These are phyloP conservation scores for Phoenix dactylifera DNA, from an alignment of 176 grass and related monocot species.

Conservation along the genomic window DNA sequence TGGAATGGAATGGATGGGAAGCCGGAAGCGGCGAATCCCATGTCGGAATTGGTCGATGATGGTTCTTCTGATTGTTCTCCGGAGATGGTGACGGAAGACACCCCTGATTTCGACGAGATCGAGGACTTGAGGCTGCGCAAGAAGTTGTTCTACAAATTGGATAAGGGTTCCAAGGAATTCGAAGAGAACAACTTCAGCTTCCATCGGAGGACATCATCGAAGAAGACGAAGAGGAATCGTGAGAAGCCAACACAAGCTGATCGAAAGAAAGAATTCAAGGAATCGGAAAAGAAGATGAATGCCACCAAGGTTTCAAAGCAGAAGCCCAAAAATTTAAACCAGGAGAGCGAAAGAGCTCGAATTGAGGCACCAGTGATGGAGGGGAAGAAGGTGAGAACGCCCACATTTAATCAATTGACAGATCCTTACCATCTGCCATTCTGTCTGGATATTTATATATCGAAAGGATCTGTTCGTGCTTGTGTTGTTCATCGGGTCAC, in stretches of 20 bases:
- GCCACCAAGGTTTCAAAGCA: slow-evolving; percentile 1
- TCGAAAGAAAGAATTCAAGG: slow-evolving; percentile 26
- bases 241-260: slow-evolving; percentile 4
- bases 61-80: slow-evolving; percentile 9
- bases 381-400: slow-evolving; percentile 34
- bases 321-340: slow-evolving; percentile 3
- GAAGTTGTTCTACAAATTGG: slow-evolving; percentile 57
- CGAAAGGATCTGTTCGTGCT: slow-evolving; percentile 67
- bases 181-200: slow-evolving; percentile 50
- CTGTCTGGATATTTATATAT: slow-evolving; percentile 62
- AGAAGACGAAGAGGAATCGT: slow-evolving; percentile 16
- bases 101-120: slow-evolving; percentile 37
- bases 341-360: background rate
- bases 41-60: background rate
- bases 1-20: too few relatives aligned
- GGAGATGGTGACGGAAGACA: background rate
- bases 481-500: slow-evolving; percentile 61
- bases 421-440: slow-evolving; percentile 69
- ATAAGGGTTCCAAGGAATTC: slow-evolving; percentile 50
- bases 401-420: slow-evolving; percentile 51
- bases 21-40: background rate
- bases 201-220: slow-evolving; percentile 12
- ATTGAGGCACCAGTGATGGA: slow-evolving; percentile 15
- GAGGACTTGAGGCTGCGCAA: slow-evolving; percentile 56
- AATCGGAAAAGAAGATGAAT: slow-evolving; percentile 12